phyloP scores from a whole-genome alignment of 1,139 yeast species.

The Debaryomycetaceae sp. region DNA sequence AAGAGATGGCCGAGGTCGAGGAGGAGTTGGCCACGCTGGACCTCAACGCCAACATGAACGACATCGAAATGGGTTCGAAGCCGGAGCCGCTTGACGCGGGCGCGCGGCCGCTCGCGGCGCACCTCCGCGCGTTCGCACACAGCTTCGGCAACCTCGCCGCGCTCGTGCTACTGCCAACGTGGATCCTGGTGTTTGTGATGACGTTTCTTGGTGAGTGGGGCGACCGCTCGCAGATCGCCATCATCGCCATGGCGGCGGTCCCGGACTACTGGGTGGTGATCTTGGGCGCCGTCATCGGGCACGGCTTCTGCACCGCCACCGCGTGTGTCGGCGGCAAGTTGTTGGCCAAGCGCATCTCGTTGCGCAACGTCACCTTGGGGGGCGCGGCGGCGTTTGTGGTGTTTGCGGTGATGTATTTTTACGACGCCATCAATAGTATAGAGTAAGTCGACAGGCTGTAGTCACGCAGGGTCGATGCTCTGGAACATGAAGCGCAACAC shows the following conservation, averaged over 20 bases:
- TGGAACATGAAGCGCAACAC: conserved; percentile 40
- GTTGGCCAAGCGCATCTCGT: conserved; percentile 81
- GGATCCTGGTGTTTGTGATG: conserved; percentile 95
- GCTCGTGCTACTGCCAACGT: conserved; percentile 75
- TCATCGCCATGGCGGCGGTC: conserved; percentile 98
- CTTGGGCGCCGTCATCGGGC: conserved; percentile 87
- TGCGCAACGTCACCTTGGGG: conserved; percentile 88
- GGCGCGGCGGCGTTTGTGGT: conserved; percentile 84
- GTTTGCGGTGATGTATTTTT: conserved; percentile 76
- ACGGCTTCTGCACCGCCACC: conserved; percentile 79
- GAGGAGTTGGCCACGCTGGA: conserved; percentile 77
- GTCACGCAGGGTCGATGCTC: conserved; percentile 1
- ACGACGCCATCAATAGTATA: conserved; percentile 44
- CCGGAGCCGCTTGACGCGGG: conserved; percentile 25
- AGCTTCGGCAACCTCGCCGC: conserved; percentile 48
- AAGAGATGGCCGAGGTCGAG: conserved; percentile 94
- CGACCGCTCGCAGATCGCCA: conserved; percentile 95
- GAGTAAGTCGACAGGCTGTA: not conserved
- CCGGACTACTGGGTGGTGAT: conserved; percentile 88
- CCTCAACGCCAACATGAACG: conserved; percentile 46
- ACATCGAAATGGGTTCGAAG: conserved; percentile 52
- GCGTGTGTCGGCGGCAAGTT: conserved; percentile 95
- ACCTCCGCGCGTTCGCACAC: too few relatives aligned
- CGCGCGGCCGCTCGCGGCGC: too few relatives aligned
- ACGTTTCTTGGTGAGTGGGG: conserved; percentile 99